phyloP scores from a whole-genome alignment of 2,329 filamentous ascomycete genomes.

The Alternaria conjuncta region DNA sequence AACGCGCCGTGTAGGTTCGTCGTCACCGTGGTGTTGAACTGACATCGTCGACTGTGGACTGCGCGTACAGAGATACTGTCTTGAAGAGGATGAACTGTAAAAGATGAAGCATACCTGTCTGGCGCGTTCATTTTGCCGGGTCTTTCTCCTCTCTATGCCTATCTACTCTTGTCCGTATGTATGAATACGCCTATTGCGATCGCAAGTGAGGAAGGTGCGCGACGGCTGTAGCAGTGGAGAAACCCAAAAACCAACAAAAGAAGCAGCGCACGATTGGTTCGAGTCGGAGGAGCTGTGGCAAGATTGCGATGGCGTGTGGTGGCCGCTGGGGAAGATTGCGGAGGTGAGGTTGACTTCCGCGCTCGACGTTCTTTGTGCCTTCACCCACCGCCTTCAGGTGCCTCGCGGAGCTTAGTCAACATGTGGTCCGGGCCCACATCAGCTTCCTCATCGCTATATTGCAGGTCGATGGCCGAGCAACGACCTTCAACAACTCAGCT shows the following conservation, averaged over 20 bases:
- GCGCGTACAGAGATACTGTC: constrained; percentile 7
- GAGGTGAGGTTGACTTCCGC: constrained; percentile 16
- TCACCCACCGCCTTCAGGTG: constrained; percentile 19
- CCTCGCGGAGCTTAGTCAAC: constrained; percentile 10
- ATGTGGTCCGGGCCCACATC: background rate
- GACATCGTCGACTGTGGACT: constrained; percentile 1
- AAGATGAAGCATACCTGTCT: constrained; percentile 39
- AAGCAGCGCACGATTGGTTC: background rate
- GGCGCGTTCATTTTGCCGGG: constrained; percentile 46
- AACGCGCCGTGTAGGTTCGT: constrained; percentile 6
- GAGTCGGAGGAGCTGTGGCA: background rate
- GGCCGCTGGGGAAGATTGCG: constrained; percentile 7
- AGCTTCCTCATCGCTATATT: background rate
- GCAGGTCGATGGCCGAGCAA: background rate
- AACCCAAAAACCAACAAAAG: background rate
- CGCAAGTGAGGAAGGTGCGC: constrained; percentile 1
- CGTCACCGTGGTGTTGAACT: background rate
- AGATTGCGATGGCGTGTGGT: background rate
- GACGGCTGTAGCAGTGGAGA: background rate
- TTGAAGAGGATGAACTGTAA: background rate
- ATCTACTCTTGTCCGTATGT: background rate
- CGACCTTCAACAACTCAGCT: background rate
- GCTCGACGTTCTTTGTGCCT: constrained; percentile 24
- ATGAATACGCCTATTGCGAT: background rate
- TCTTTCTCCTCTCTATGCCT: constrained; percentile 9